Percentiles rank a stretch among this genome's conserved stretches.
These are phyloP conservation scores for Croton setiger DNA, from an alignment of 441 rosid species.

Conservation along the genomic window DNA sequence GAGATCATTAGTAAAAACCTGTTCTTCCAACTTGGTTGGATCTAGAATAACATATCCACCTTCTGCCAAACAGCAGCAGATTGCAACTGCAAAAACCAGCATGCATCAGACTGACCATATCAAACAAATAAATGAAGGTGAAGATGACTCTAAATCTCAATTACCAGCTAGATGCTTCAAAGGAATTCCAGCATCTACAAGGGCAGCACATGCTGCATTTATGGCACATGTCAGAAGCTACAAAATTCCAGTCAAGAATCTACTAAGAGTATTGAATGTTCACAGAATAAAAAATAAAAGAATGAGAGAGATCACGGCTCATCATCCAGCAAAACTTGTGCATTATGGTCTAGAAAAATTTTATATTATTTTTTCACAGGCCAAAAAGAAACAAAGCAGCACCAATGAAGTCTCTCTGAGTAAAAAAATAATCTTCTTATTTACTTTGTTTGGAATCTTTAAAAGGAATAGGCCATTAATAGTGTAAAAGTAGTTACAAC, in stretches of 20 bases:
- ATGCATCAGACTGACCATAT: slow-evolving; percentile 5
- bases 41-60: slow-evolving; percentile 61
- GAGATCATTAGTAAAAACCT: slow-evolving; percentile 39
- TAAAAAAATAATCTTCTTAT: not conserved
- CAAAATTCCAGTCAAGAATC: slow-evolving; percentile 39
- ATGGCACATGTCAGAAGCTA: slow-evolving; percentile 93
- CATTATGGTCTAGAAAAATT: not conserved
- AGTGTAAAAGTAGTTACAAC: no score
- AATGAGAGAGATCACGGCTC: not conserved
- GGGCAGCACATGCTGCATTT: slow-evolving; percentile 95
- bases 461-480: no score
- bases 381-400: not conserved
- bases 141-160: slow-evolving; percentile 13
- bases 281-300: not conserved
- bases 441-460: no score
- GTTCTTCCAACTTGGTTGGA: slow-evolving; percentile 84
- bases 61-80: slow-evolving; percentile 75
- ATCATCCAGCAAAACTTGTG: not conserved
- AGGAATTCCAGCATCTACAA: slow-evolving; percentile 95
- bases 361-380: not conserved
- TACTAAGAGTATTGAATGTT: slow-evolving; percentile 3
- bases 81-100: slow-evolving; percentile 60
- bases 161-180: slow-evolving; percentile 91
- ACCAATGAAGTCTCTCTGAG: not conserved
- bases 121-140: slow-evolving; percentile 12